Percentiles rank a stretch among this genome's conserved stretches.
Conservation (phyloP, 805 yeast genomes). For the Ogataea haglerorum region DNA sequence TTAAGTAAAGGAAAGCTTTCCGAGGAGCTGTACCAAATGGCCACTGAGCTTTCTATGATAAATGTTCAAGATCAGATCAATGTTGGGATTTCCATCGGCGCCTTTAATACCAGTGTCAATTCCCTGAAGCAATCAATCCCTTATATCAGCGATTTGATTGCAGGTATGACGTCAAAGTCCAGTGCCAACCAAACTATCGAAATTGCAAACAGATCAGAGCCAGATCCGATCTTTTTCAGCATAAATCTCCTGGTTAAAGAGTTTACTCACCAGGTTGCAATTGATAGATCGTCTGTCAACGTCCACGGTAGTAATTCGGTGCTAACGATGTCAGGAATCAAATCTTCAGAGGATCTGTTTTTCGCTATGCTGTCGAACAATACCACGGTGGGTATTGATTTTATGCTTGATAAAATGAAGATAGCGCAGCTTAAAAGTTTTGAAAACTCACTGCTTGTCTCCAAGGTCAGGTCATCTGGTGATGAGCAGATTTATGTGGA, state of each 20-base stretch:
- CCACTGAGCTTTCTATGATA: constrained; percentile 12
- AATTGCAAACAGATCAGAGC: neutral
- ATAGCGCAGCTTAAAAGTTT: constrained; percentile 16
- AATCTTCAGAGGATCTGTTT: constrained; percentile 16
- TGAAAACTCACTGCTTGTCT: constrained; percentile 16
- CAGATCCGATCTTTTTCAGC: constrained; percentile 18
- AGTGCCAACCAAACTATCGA: neutral
- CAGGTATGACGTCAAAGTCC: neutral
- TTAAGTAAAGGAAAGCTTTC: constrained; percentile 11
- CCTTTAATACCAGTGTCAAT: constrained; percentile 15
- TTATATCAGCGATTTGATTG: constrained; percentile 2
- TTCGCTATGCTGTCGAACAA: constrained; percentile 19
- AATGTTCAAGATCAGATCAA: constrained; percentile 22
- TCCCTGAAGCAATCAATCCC: constrained; percentile 5
- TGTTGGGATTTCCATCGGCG: constrained; percentile 18
- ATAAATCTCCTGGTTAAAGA: constrained; percentile 20
- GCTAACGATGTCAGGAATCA: constrained; percentile 18
- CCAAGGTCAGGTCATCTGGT: constrained; percentile 20
- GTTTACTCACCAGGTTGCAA: constrained; percentile 19
- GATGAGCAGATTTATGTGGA: constrained; percentile 24
- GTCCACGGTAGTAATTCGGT: constrained; percentile 20
- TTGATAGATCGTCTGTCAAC: constrained; percentile 21
- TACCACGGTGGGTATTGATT: neutral
- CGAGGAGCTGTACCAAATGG: constrained; percentile 15
- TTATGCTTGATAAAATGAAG: constrained; percentile 8